A percentile compares a stretch with the other conserved stretches of the same genome.
Evolutionary conservation across 2,329 filamentous ascomycete genomes (phyloP).

Genomic region (Magnaporthiopsis rhizophila): DNA sequence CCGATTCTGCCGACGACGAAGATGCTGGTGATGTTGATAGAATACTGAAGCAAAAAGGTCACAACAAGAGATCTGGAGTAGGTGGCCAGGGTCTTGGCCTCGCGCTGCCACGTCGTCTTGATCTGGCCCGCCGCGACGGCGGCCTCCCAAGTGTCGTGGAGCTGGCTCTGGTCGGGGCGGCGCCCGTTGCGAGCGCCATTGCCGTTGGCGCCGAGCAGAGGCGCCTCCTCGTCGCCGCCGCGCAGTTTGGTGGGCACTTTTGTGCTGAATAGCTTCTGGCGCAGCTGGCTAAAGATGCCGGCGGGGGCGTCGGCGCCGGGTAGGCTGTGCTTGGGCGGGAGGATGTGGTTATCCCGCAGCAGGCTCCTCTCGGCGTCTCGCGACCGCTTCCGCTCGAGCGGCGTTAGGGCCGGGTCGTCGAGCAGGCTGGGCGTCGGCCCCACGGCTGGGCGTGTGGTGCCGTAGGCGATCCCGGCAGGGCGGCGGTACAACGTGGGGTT

Average conservation of each 20-base stretch:
- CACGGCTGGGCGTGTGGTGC: constrained; percentile 61
- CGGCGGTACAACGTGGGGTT: constrained; percentile 57
- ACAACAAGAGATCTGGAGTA: constrained; percentile 65
- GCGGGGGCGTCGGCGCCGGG: constrained; percentile 15
- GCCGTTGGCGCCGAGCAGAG: constrained; percentile 28
- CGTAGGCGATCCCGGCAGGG: constrained; percentile 68
- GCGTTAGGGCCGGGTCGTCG: constrained; percentile 41
- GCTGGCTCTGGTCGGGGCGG: constrained; percentile 40
- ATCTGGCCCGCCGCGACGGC: constrained; percentile 75
- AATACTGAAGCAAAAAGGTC: constrained; percentile 76
- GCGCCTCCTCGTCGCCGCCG: constrained; percentile 33
- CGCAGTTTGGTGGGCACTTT: constrained; percentile 31
- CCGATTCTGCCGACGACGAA: constrained; percentile 72
- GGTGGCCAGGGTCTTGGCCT: constrained; percentile 68
- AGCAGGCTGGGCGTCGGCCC: constrained; percentile 39
- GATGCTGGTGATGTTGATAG: constrained; percentile 72
- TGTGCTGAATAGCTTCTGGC: constrained; percentile 44
- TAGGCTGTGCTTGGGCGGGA: constrained; percentile 50
- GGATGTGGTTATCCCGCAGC: constrained; percentile 56
- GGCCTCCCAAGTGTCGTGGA: constrained; percentile 75
- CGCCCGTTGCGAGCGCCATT: constrained; percentile 21
- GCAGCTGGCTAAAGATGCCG: constrained; percentile 29
- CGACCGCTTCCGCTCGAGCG: constrained; percentile 47
- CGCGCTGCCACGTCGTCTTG: constrained; percentile 83
- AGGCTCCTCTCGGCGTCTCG: constrained; percentile 51